Evolutionary conservation across 148 eudicot species (phyloP).

Genomic region (Spergularia bocconei): DNA sequence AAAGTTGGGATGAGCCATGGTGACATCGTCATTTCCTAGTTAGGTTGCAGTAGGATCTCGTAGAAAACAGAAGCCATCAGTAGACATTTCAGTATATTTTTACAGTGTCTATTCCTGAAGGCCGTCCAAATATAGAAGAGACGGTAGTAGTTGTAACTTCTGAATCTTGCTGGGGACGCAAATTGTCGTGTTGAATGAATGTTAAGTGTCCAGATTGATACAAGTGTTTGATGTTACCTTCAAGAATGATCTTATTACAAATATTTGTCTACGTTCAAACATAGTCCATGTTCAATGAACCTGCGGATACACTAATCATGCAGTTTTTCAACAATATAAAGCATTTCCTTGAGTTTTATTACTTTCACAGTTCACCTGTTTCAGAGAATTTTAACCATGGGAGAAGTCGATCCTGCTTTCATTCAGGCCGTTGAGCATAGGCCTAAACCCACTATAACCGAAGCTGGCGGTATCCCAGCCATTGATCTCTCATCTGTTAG

Average conservation of each 20-base stretch:
- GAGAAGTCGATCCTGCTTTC: conserved; percentile 27
- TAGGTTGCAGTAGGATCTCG: conserved; percentile 23
- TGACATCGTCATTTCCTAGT: conserved; percentile 22
- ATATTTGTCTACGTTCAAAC: not conserved
- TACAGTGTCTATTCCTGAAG: conserved; percentile 1
- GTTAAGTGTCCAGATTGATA: not conserved
- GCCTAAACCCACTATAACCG: conserved; percentile 33
- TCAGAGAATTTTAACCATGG: not conserved
- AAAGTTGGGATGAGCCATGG: conserved; percentile 3
- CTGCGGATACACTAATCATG: not conserved
- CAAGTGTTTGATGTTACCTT: not conserved
- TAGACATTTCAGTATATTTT: conserved; percentile 9
- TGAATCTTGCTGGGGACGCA: not conserved
- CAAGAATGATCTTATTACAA: not conserved
- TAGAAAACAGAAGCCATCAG: conserved; percentile 1
- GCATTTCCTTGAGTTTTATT: too few relatives aligned
- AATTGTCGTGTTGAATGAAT: not conserved
- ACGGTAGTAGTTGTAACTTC: conserved; percentile 1
- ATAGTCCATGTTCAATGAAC: conserved; percentile 22
- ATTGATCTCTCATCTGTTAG: conserved; percentile 40
- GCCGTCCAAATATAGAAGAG: not conserved
- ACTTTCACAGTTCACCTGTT: not conserved
- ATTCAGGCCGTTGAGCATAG: conserved; percentile 25
- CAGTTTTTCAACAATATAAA: not conserved
- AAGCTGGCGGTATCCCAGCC: conserved; percentile 44